Evolutionary conservation across 2,329 filamentous ascomycete genomes (phyloP).

Genomic region (Exophiala calicioides): DNA sequence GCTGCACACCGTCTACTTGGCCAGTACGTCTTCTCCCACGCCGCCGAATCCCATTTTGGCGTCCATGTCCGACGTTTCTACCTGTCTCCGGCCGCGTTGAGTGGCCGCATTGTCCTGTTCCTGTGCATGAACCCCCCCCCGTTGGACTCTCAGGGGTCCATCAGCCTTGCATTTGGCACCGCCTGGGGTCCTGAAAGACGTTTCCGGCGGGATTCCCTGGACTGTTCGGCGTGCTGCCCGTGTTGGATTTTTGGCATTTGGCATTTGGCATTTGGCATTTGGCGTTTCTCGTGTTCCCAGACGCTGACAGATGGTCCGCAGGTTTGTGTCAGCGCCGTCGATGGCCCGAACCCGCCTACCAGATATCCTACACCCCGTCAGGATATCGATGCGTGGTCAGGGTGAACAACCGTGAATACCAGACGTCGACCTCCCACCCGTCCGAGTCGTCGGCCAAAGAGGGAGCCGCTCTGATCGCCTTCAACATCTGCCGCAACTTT

Average conservation of each 20-base stretch:
- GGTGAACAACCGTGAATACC: slow-evolving; percentile 95
- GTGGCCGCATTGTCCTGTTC: slow-evolving; percentile 1
- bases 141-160: slow-evolving; percentile 10
- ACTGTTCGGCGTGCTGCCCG: too few relatives aligned
- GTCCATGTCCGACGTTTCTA: slow-evolving; percentile 8
- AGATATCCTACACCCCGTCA: slow-evolving; percentile 59
- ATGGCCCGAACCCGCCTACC: slow-evolving; percentile 90
- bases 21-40: slow-evolving; percentile 28
- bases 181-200: not conserved
- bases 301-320: slow-evolving; percentile 43
- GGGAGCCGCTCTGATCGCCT: slow-evolving; percentile 91
- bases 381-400: slow-evolving; percentile 89
- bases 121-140: slow-evolving; percentile 8
- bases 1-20: slow-evolving; percentile 33
- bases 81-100: slow-evolving; percentile 9
- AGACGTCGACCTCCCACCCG: slow-evolving; percentile 82
- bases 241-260: not conserved
- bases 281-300: slow-evolving; percentile 7
- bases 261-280: slow-evolving; percentile 3
- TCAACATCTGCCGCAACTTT: slow-evolving; percentile 97
- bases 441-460: slow-evolving; percentile 82
- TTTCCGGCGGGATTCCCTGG: not conserved
- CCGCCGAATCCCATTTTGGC: slow-evolving; percentile 13
- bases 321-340: slow-evolving; percentile 92
- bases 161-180: slow-evolving; percentile 18